Percentiles rank a stretch among this genome's conserved stretches.
phyloP scores from a whole-genome alignment of 371 early-diverging fungal species.

The Smittium culicis region DNA sequence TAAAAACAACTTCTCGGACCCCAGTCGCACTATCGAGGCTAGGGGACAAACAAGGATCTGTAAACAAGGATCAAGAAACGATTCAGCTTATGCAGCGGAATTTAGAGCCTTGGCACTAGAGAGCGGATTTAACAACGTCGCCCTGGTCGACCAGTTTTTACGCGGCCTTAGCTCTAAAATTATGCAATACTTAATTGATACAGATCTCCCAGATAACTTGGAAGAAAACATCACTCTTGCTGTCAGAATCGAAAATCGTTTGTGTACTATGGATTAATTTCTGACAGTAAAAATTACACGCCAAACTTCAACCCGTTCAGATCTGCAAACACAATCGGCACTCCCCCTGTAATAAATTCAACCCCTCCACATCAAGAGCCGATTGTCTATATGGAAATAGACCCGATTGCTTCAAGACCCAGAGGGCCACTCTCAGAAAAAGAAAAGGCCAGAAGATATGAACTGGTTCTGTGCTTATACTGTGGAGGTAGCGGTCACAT shows the following conservation, averaged over 20 bases:
- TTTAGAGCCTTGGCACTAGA: neutral
- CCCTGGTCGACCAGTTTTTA: slow-evolving; percentile 5
- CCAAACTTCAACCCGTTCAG: neutral
- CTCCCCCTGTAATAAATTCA: neutral
- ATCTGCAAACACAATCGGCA: neutral
- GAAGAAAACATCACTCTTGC: neutral
- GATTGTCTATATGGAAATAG: slow-evolving; percentile 5
- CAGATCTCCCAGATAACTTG: neutral
- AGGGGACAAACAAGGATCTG: too few relatives aligned
- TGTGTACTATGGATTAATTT: neutral
- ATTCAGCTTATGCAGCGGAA: neutral
- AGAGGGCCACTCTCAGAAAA: neutral
- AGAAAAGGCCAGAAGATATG: slow-evolving; percentile 3
- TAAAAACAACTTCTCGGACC: too few relatives aligned
- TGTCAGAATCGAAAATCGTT: slow-evolving; percentile 1
- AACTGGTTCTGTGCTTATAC: neutral
- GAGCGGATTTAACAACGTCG: slow-evolving; percentile 3
- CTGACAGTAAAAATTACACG: neutral
- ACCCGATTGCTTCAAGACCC: neutral
- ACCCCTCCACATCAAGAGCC: neutral
- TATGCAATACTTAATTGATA: neutral
- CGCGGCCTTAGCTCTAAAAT: neutral
- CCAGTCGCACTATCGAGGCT: too few relatives aligned
- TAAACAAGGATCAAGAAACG: slow-evolving; percentile 7
- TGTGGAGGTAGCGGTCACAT: slow-evolving; percentile 2